phyloP scores from a whole-genome alignment of 2,329 filamentous ascomycete species.

The Colletotrichum acutatum region DNA sequence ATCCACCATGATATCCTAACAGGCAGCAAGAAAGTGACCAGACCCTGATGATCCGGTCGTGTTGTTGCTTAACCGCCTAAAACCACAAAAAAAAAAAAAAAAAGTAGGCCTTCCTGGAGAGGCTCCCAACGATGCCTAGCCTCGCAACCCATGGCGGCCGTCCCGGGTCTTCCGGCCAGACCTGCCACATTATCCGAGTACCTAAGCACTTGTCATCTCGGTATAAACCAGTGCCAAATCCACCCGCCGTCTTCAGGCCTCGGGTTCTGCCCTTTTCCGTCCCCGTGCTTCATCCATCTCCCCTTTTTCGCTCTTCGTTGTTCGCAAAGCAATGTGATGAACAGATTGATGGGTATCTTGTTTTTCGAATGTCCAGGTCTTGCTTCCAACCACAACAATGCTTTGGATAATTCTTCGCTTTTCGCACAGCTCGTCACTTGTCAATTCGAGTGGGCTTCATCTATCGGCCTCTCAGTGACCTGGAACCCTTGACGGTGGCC shows the following conservation, averaged over 20 bases:
- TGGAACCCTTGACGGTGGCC: conserved; percentile 65
- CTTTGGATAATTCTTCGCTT: conserved; percentile 12
- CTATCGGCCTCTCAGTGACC: conserved; percentile 39
- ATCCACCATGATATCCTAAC: conserved; percentile 21
- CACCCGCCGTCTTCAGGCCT: neutral
- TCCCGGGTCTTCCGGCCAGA: conserved; percentile 28
- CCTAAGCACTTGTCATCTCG: conserved; percentile 1
- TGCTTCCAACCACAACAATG: conserved; percentile 25
- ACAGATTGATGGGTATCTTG: conserved; percentile 34
- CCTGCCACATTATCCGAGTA: neutral
- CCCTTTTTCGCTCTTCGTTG: conserved; percentile 8
- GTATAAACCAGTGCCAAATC: conserved; percentile 14
- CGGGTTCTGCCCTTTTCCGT: neutral
- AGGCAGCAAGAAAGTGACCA: conserved; percentile 9
- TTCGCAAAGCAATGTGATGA: conserved; percentile 31
- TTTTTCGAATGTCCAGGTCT: conserved; percentile 28
- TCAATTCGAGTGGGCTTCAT: conserved; percentile 11
- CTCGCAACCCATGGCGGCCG: neutral
- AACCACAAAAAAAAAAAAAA: conserved; percentile 10
- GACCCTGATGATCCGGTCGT: neutral
- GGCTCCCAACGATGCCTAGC: conserved; percentile 14
- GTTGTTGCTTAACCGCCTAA: neutral
- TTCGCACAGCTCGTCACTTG: conserved; percentile 1
- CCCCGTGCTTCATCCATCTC: conserved; percentile 1
- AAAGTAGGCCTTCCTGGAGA: neutral